These are phyloP conservation scores for Taxillus chinensis DNA, from an alignment of 164 flowering plant genomes.

Conservation along the genomic window DNA sequence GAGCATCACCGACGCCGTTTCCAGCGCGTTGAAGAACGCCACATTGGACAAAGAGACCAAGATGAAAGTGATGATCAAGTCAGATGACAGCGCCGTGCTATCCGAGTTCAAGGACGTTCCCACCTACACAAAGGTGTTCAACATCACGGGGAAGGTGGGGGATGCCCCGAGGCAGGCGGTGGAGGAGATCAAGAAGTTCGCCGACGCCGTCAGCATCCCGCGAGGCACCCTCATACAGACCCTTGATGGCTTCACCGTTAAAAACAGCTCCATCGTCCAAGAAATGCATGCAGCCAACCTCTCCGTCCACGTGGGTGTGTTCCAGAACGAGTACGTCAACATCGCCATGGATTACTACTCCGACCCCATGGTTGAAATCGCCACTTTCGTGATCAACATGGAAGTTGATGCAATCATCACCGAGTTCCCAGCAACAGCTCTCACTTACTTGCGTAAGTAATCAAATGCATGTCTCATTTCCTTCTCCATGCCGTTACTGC, in stretches of 20 bases:
- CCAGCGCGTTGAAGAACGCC: conserved; percentile 51
- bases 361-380: conserved; percentile 65
- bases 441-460: conserved; percentile 58
- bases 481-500: no score
- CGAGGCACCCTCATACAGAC: conserved; percentile 27
- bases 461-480: background rate
- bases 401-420: conserved; percentile 65
- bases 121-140: conserved; percentile 42
- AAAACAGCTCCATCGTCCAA: conserved; percentile 31
- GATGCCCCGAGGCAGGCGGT: conserved; percentile 32
- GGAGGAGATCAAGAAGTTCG: conserved; percentile 62
- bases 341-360: conserved; percentile 55
- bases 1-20: background rate
- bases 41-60: conserved; percentile 59
- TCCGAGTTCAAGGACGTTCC: conserved; percentile 35
- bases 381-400: conserved; percentile 21
- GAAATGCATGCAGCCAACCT: conserved; percentile 57
- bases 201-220: conserved; percentile 47
- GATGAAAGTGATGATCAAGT: conserved; percentile 61
- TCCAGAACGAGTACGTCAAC: conserved; percentile 55
- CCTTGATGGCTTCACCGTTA: conserved; percentile 16
- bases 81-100: conserved; percentile 76
- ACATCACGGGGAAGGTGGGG: conserved; percentile 30
- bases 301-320: conserved; percentile 40
- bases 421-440: conserved; percentile 81